Percentiles rank a stretch among this genome's conserved stretches.
Evolutionary conservation across 192 early-diverging fungal species (phyloP).

Genomic region (Linnemannia elongata): DNA sequence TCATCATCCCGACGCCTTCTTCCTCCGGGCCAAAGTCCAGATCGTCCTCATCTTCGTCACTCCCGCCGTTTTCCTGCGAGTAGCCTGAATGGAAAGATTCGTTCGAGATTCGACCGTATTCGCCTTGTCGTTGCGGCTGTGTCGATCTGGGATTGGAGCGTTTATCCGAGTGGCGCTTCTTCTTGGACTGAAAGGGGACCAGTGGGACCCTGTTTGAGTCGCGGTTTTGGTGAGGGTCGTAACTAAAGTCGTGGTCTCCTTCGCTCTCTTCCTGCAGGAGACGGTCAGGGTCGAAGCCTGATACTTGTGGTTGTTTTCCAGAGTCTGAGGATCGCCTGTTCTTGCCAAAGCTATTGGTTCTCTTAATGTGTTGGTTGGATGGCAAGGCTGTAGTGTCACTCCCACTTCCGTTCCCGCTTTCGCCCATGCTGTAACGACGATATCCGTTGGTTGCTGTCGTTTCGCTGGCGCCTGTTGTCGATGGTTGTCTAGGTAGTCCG

Average conservation of each 20-base stretch:
- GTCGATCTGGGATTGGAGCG: slow-evolving; percentile 3
- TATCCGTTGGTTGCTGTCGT: slow-evolving; percentile 4
- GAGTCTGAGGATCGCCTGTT: slow-evolving; percentile 1
- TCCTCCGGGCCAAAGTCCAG: slow-evolving; percentile 43
- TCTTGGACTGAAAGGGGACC: slow-evolving; percentile 31
- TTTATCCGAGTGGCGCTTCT: neutral
- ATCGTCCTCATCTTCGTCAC: slow-evolving; percentile 33
- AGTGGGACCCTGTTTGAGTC: slow-evolving; percentile 38
- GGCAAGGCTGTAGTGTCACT: slow-evolving; percentile 47
- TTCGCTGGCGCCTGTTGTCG: neutral
- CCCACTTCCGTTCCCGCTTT: slow-evolving; percentile 38
- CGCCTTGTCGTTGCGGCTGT: slow-evolving; percentile 35
- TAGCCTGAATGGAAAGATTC: slow-evolving; percentile 45
- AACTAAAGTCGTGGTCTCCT: slow-evolving; percentile 27
- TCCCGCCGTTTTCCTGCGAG: slow-evolving; percentile 6
- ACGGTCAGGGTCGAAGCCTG: slow-evolving; percentile 25
- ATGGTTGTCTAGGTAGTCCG: slow-evolving; percentile 1
- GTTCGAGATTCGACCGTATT: slow-evolving; percentile 46
- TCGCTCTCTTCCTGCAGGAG: slow-evolving; percentile 23
- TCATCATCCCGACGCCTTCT: slow-evolving; percentile 53
- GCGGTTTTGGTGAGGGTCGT: slow-evolving; percentile 10
- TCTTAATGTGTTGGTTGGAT: slow-evolving; percentile 16
- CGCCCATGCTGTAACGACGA: slow-evolving; percentile 30
- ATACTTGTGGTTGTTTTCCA: neutral
- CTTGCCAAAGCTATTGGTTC: slow-evolving; percentile 33